Conservation (phyloP, 768 basidiomycete species). For the Brasilioporus rufonigricans region DNA sequence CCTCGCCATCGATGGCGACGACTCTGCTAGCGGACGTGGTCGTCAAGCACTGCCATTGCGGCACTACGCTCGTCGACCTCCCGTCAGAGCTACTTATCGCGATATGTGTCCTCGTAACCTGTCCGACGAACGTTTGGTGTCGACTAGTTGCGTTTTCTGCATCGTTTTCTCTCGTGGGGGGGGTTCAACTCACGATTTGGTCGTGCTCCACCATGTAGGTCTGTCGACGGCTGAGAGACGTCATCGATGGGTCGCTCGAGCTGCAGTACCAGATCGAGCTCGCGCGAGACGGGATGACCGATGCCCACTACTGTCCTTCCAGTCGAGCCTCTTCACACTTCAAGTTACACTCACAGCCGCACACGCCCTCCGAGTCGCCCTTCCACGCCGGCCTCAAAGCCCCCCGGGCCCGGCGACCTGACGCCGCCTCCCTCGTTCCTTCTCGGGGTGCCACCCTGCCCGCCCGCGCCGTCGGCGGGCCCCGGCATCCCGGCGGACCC, state of each 20-base stretch:
- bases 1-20: neutral
- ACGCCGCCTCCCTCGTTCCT: no score
- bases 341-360: no score
- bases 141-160: conserved; percentile 12
- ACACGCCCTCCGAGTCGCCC: no score
- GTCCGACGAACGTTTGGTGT: conserved; percentile 7
- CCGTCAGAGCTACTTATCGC: conserved; percentile 13
- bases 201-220: conserved; percentile 14
- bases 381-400: no score
- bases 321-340: no score
- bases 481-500: no score
- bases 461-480: no score
- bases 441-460: no score
- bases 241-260: conserved; percentile 29
- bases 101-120: conserved; percentile 11
- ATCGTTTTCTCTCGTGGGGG: neutral
- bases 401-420: no score
- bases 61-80: conserved; percentile 9
- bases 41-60: no score
- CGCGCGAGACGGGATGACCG: conserved; percentile 36
- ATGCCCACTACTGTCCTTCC: no score
- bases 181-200: neutral
- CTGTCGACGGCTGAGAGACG: conserved; percentile 15
- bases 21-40: neutral
- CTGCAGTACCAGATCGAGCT: conserved; percentile 41